Conservation (phyloP, 257 asterid species). For the Solanum commersonii region DNA sequence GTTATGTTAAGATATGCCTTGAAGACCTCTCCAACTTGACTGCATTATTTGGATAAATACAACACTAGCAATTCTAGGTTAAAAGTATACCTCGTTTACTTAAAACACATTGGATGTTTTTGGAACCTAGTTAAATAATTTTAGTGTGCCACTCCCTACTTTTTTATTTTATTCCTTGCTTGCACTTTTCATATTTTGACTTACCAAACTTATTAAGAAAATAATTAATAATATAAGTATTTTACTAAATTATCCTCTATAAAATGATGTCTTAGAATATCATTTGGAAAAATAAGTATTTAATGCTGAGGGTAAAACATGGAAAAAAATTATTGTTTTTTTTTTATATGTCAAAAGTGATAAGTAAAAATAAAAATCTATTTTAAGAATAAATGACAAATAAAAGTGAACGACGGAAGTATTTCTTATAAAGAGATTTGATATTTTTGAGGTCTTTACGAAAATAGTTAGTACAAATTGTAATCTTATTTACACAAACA, state of each 20-base stretch:
- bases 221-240: no score
- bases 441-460: neutral
- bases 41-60: neutral
- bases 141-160: neutral
- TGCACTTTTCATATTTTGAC: no score
- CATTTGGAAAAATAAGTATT: no score
- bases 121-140: neutral
- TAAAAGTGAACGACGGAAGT: no score
- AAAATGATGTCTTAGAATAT: no score
- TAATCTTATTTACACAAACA: neutral
- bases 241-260: no score
- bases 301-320: no score
- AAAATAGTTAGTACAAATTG: neutral
- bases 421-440: neutral
- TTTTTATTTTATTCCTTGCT: neutral
- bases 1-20: neutral
- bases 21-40: conserved; percentile 1
- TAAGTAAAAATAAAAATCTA: rapidly evolving
- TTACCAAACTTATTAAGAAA: no score
- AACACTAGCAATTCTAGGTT: neutral
- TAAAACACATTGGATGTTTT: neutral
- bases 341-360: no score
- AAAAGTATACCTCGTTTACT: neutral
- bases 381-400: no score
- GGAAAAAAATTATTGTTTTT: no score